phyloP scores from a whole-genome alignment of 306 rosid genomes.

The Cucumis hystrix region DNA sequence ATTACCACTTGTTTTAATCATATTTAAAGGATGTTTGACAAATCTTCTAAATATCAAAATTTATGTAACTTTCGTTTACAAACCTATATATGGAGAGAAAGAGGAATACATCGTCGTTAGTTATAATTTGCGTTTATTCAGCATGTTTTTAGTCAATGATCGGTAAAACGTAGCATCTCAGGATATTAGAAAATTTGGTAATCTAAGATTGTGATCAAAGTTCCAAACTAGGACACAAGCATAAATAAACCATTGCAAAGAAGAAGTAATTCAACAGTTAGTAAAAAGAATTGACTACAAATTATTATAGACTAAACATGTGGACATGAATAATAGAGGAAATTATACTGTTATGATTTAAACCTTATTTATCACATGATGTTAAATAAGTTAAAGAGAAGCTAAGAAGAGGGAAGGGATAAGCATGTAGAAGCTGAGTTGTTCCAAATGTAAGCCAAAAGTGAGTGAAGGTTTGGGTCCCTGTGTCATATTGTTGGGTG shows the following conservation, averaged over 20 bases:
- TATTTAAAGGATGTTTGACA: not conserved
- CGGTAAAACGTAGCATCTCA: no score
- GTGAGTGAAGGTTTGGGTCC: slow-evolving; percentile 28
- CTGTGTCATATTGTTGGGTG: slow-evolving; percentile 57
- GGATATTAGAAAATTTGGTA: no score
- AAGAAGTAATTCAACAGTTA: not conserved
- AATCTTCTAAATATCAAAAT: not conserved
- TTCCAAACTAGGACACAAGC: no score
- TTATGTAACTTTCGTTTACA: not conserved
- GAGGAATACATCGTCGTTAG: no score
- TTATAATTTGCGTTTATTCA: no score
- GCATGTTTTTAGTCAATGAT: no score
- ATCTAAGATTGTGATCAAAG: no score
- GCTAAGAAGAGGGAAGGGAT: slow-evolving; percentile 24
- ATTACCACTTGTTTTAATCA: not conserved
- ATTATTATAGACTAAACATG: not conserved
- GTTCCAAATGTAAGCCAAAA: slow-evolving; percentile 48
- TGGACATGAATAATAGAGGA: not conserved
- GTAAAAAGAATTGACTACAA: no score
- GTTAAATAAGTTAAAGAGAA: not conserved
- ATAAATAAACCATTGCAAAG: not conserved
- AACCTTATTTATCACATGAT: not conserved
- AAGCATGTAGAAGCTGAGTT: slow-evolving; percentile 63
- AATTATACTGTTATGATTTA: not conserved
- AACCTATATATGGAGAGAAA: no score